A percentile compares a stretch with the other conserved stretches of the same genome.
Conservation (phyloP, 2,329 filamentous ascomycete species). For the Ilyonectria mors-panacis region DNA sequence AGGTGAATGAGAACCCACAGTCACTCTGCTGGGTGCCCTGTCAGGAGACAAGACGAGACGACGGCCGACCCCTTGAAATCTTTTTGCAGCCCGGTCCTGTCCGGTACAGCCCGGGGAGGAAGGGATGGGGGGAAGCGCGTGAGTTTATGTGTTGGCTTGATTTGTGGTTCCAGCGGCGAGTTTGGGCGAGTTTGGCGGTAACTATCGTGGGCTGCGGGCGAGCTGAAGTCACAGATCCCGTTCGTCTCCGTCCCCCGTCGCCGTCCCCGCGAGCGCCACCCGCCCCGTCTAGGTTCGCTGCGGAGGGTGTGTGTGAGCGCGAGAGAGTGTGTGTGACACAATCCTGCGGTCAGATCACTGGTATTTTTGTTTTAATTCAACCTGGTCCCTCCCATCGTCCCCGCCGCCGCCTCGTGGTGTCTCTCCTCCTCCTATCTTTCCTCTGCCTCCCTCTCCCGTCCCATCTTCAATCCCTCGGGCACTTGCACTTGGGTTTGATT, state of each 20-base stretch:
- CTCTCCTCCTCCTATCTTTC: constrained; percentile 24
- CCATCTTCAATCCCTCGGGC: constrained; percentile 1
- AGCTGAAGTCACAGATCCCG: constrained; percentile 6
- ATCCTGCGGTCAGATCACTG: constrained; percentile 26
- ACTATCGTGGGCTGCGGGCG: background rate
- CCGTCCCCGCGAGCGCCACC: constrained; percentile 19
- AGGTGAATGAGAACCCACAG: constrained; percentile 4
- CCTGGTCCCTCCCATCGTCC: constrained; percentile 34
- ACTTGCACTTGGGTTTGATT: constrained; percentile 17
- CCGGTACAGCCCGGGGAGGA: constrained; percentile 14
- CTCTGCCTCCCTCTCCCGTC: constrained; percentile 21
- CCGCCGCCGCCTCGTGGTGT: constrained; percentile 34
- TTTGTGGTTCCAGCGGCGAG: constrained; percentile 4
- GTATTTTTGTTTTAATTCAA: constrained; percentile 45
- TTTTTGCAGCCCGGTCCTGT: constrained; percentile 8
- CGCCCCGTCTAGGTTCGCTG: constrained; percentile 5
- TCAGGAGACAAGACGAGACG: constrained; percentile 15
- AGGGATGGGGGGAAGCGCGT: background rate
- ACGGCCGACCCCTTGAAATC: constrained; percentile 18
- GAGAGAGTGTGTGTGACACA: constrained; percentile 13
- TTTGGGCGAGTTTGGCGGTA: background rate
- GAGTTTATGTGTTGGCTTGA: constrained; percentile 1
- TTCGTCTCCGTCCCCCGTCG: constrained; percentile 23
- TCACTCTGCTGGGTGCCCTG: constrained; percentile 8
- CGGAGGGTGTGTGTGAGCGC: constrained; percentile 17